Evolutionary conservation across 176 grass and related monocot genomes (phyloP).

Genomic region (Triticum dicoccoides): DNA sequence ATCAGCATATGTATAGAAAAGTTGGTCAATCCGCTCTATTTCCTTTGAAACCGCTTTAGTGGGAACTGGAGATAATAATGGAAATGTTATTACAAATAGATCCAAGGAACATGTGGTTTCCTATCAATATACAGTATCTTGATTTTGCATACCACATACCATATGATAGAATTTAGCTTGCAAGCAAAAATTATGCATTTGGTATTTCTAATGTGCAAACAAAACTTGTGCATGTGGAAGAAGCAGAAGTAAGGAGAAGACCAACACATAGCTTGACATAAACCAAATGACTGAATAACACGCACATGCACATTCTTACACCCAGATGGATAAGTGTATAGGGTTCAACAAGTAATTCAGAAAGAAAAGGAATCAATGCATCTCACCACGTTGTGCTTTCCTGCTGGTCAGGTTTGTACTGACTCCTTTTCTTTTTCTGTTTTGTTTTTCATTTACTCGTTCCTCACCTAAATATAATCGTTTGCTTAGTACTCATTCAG

Average conservation of each 20-base stretch:
- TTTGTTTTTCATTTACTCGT: slow-evolving; percentile 76
- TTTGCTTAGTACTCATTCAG: slow-evolving; percentile 52
- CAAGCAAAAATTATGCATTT: background rate
- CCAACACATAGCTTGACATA: background rate
- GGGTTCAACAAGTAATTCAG: slow-evolving; percentile 36
- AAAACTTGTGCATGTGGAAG: background rate
- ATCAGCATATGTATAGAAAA: slow-evolving; percentile 86
- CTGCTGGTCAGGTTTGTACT: slow-evolving; percentile 60
- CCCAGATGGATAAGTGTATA: slow-evolving; percentile 19
- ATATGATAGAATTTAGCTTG: background rate
- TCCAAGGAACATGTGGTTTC: background rate
- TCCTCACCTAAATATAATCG: slow-evolving; percentile 62
- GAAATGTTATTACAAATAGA: slow-evolving; percentile 20
- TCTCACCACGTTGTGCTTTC: slow-evolving; percentile 64
- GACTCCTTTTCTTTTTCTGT: slow-evolving; percentile 77
- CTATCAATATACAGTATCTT: background rate
- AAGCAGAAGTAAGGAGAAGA: slow-evolving; percentile 12
- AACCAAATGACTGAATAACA: slow-evolving; percentile 7
- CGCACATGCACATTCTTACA: slow-evolving; percentile 16
- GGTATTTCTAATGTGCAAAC: background rate
- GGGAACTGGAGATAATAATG: slow-evolving; percentile 42
- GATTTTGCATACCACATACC: background rate
- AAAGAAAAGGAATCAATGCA: slow-evolving; percentile 59
- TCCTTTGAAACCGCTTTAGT: slow-evolving; percentile 92
- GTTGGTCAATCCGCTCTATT: slow-evolving; percentile 86